Evolutionary conservation across 1,139 yeast genomes (phyloP), one percentile per base, ranked within the genome.

Genomic region (Pichia cactophila): DNA sequence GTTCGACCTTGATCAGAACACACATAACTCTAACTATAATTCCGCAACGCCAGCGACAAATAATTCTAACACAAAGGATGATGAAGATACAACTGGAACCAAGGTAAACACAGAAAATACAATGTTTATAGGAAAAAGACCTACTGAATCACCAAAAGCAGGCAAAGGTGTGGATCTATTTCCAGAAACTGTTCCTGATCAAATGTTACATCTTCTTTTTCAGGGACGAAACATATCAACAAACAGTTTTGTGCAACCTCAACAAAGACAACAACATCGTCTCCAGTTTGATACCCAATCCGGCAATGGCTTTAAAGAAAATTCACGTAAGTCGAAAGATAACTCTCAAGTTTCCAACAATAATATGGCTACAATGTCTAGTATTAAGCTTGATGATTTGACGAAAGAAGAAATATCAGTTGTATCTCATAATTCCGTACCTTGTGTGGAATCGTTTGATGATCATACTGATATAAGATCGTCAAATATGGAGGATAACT

Each of bases 151-250:
- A 16, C 41, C 41, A 23, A 38, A 23, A 14, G 2, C 41, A 2
- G 5, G 3, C 8, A 26, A 40, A 40, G 14, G 16, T n/a, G 16
- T 26, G 9, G 45, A 47, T 20, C 49, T 51, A 35, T 49, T 51
- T 36, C 45, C 44, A 14, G 64, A 62, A n/a, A 33, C 54, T 12
- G 61, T 62, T n/a, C 61, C 64, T 14, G 72, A 69, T 52, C 74
- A 75, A 43, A 70, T 78, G 64, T 65, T 78, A 51, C 78, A 76
- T 54, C 62, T 78, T 53, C 72, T 78, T 44, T 78, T 78, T 55
- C 83, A 78, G 58, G 70, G 77, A 51, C 69, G 72, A 51, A 56
- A 58, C 14, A 46, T 29, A 8, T 29, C 45, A 10, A 33, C 40
- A 6, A 43, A 41, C 20, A 33, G 14, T 11, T 40, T 44, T 33